Base-by-base conservation (phyloP, 495 filamentous ascomycete species). In the Glarea lozoyensis region DNA sequence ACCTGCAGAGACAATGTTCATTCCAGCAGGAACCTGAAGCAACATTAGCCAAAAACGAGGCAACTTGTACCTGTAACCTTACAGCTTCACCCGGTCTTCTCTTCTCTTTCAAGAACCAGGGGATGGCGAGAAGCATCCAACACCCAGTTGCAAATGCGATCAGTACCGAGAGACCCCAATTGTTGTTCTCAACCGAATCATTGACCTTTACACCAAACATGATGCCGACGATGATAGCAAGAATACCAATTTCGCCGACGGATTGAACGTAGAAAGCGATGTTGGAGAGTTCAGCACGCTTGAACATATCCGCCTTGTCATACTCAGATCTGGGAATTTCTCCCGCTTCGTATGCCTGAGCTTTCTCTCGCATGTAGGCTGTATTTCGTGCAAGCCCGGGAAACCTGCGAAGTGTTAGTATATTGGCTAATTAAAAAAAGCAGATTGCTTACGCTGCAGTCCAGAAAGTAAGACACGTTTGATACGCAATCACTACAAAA, bases 401-500 rank as follows among this genome's bases (percentile, higher is more conserved):
- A 47, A 82, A 82, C 17, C 42, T 38, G 18, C 4, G 7, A 10
- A 3, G 9, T 2, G 3, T 38, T 20, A 29, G 20, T 3, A 30
- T 25, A 13, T 30, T 11, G 3, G 9, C 16, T 6, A 16, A 16
- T 17, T 27, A 1, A 20, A 27, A 17, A 21, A 21, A 37, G 6
- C 7, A 4, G 11, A 31, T 11, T 18, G 10, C 33, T 45, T 45
- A 45, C 1, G 78, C 75, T 0, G 78, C 75, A 1, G 77, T 79
- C 78, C 76, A 82, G 57, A 80, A 82, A 10, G 78, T 81, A 39
- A 82, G 60, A 1, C 73, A 76, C 0, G 76, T 79, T 58, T 82
- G 78, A 52, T 81, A 80, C 18, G 76, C 75, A 49, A 81, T 79
- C 39, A 81, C 53, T 60, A 24, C 17, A n/a, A 37, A 9, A 11